Percentiles rank a stretch among this genome's conserved stretches.
Evolutionary conservation across 108 stramenopile genomes (phyloP).

Genomic region (Fistulifera pelliculosa): DNA sequence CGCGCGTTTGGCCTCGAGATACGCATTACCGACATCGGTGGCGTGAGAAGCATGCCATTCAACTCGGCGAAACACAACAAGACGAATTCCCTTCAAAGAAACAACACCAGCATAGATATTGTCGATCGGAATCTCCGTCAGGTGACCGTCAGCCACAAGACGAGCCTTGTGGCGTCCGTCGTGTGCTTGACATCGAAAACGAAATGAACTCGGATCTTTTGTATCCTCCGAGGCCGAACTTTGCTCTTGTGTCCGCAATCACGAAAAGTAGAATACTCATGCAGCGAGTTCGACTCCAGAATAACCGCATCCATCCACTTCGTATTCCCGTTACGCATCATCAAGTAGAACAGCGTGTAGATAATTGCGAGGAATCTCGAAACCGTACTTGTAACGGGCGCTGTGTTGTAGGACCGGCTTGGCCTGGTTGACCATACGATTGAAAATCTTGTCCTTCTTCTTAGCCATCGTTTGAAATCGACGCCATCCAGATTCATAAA

Average conservation of each 20-base stretch:
- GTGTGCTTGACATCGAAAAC: constrained; percentile 27
- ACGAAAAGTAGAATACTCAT: constrained; percentile 18
- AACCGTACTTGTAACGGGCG: constrained; percentile 15
- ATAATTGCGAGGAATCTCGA: constrained; percentile 12
- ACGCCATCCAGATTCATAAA: constrained; percentile 22
- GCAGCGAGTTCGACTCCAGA: constrained; percentile 7
- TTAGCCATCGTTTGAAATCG: constrained; percentile 9
- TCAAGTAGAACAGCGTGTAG: constrained; percentile 22
- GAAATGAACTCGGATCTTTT: constrained; percentile 20
- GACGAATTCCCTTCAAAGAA: constrained; percentile 11
- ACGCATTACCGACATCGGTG: constrained; percentile 22
- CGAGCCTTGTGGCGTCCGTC: too few relatives aligned
- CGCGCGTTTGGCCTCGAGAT: constrained; percentile 9
- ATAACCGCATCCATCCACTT: constrained; percentile 23
- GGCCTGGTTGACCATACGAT: too few relatives aligned
- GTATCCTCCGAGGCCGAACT: constrained; percentile 9
- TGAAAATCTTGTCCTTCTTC: background rate
- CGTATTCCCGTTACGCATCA: constrained; percentile 18
- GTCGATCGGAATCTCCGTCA: constrained; percentile 13
- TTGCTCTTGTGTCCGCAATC: constrained; percentile 7
- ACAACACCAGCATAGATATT: constrained; percentile 27
- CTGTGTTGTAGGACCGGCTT: too few relatives aligned
- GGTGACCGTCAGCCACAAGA: constrained; percentile 25
- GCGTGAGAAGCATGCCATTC: constrained; percentile 12
- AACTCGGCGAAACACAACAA: constrained; percentile 22